Evolutionary conservation across 495 filamentous ascomycete species (phyloP).

Genomic region (Aspergillus baeticus): DNA sequence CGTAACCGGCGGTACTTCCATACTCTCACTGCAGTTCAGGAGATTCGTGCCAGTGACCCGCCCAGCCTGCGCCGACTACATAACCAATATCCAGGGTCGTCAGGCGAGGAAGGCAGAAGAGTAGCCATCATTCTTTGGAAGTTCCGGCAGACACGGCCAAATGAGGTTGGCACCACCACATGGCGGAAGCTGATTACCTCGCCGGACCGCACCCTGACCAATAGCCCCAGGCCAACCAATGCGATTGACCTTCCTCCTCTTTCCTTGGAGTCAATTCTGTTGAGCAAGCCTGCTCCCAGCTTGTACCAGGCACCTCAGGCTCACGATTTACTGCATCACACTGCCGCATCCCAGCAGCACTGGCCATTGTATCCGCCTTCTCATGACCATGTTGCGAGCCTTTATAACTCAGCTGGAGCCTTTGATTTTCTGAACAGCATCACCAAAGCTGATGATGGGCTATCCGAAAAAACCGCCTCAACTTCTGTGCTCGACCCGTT

Average conservation of each 20-base stretch:
- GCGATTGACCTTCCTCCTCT: conserved; percentile 43
- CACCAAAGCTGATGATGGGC: conserved; percentile 36
- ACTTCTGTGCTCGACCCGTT: conserved; percentile 44
- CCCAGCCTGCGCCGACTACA: conserved; percentile 31
- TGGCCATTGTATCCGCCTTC: conserved; percentile 40
- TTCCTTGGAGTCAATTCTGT: conserved; percentile 38
- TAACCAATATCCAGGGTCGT: conserved; percentile 28
- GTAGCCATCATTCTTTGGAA: conserved; percentile 55
- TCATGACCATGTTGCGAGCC: conserved; percentile 37
- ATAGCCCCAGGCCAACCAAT: conserved; percentile 34
- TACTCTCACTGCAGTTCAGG: conserved; percentile 49
- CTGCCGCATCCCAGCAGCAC: conserved; percentile 29
- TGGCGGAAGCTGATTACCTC: conserved; percentile 51
- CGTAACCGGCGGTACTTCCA: conserved; percentile 38
- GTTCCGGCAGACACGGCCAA: conserved; percentile 45
- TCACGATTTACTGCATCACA: conserved; percentile 35
- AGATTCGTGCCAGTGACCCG: conserved; percentile 39
- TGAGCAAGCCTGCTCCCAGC: conserved; percentile 33
- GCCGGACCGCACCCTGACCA: conserved; percentile 36
- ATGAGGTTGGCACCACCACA: conserved; percentile 50
- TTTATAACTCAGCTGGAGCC: conserved; percentile 34
- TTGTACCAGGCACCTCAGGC: conserved; percentile 36
- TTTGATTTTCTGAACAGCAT: conserved; percentile 41
- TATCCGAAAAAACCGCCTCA: conserved; percentile 40
- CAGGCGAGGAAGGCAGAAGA: conserved; percentile 37